Base-by-base conservation (phyloP, 768 basidiomycete species). In the Termitomyces sp. region DNA sequence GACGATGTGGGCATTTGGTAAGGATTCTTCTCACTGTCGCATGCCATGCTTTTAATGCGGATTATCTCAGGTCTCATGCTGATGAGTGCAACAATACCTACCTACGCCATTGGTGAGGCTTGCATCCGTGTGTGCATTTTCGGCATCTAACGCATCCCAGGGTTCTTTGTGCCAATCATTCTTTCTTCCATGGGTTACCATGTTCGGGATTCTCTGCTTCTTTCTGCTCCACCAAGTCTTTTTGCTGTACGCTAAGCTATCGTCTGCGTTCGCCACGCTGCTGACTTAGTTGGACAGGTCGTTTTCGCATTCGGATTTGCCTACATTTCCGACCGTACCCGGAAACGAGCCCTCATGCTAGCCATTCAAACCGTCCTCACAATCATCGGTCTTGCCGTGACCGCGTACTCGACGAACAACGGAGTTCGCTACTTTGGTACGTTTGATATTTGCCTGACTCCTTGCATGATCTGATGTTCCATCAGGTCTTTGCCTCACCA, bases 281-380 rank as follows among this genome's bases (percentile, higher is more conserved):
- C 36, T 24, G 5, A 26, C 20, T 26, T 22, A 33, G 22, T 45
- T 45, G 52, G 14, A 32, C 53, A 75, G 73, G 70, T 72, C 14
- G 58, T 72, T 26, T 72, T 69, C n/a, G 66, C 66, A 56, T 76
- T 70, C 55, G 61, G 65, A 58, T 75, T 76, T 52, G 75, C 76
- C 5, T 73, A 70, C 67, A 56, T 75, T 30, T 69, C 74, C n/a
- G 75, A 77, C 60, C 72, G 65, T 58, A 72, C 70, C 16, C 68
- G 65, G 47, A 62, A 68, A 28, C 69, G 75, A 16, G 75, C 72
- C 3, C 58, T 68, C 4, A 71, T 72, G 64, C 65, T 77, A 32
- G 68, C 61, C 2, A 58, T 70, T 20, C 72, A 74, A 53, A 69
- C 69, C 30, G 14, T 72, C 3, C 64, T 76, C 28, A 68, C 67